A percentile compares a stretch with the other conserved stretches of the same genome.
Evolutionary conservation across 495 filamentous ascomycete species (phyloP).

Genomic region (Durotheca rogersii): DNA sequence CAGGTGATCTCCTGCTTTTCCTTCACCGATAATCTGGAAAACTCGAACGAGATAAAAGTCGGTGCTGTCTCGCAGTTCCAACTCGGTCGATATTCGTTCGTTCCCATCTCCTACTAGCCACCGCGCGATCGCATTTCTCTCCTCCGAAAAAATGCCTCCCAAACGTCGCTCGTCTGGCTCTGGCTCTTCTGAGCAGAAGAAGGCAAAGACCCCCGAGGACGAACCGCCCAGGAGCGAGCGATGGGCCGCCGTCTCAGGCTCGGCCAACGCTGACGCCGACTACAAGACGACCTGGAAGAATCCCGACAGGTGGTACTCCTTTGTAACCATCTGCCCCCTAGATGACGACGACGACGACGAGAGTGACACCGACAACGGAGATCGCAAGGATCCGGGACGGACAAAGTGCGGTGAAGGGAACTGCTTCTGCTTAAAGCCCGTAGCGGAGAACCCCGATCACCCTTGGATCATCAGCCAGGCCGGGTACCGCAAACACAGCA

Average conservation of each 20-base stretch:
- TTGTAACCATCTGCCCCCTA: conserved; percentile 35
- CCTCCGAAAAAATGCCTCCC: conserved; percentile 16
- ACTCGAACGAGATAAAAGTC: too few relatives aligned
- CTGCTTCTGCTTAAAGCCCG: conserved; percentile 45
- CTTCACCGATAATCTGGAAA: too few relatives aligned
- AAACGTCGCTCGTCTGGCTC: conserved; percentile 23
- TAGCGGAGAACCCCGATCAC: conserved; percentile 43
- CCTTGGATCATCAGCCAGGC: conserved; percentile 42
- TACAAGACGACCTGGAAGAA: conserved; percentile 33
- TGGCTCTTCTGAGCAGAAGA: conserved; percentile 31
- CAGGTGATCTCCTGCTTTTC: too few relatives aligned
- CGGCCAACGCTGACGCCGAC: conserved; percentile 40
- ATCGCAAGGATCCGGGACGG: too few relatives aligned
- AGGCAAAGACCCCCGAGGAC: conserved; percentile 12
- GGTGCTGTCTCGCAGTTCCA: too few relatives aligned
- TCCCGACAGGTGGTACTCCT: conserved; percentile 35
- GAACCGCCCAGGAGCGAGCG: conserved; percentile 35
- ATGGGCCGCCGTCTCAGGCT: conserved; percentile 44
- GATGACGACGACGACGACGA: conserved; percentile 4
- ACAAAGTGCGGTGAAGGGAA: conserved; percentile 28
- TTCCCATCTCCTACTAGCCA: background rate
- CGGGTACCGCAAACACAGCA: conserved; percentile 32
- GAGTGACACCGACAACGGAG: conserved; percentile 18
- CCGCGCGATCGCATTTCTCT: background rate
- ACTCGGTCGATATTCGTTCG: too few relatives aligned